Conservation (phyloP, 1,284 basidiomycete genomes). For the Moesziomyces parantarcticus region DNA sequence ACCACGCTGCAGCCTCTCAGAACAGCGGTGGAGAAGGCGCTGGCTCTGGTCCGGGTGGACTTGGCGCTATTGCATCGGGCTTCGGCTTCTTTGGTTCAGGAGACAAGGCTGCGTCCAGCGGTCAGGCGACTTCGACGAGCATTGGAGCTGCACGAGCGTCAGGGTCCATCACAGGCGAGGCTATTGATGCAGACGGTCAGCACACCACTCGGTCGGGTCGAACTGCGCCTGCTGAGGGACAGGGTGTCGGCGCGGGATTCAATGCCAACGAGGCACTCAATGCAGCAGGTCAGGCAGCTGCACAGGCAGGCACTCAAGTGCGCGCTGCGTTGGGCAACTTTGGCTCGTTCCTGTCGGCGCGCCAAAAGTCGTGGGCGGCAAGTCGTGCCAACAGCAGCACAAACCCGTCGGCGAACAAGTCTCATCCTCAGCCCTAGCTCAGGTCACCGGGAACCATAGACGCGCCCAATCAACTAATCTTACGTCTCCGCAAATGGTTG, state of each 20-base stretch:
- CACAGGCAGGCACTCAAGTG: conserved; percentile 59
- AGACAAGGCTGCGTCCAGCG: conserved; percentile 6
- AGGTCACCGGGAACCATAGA: too few relatives aligned
- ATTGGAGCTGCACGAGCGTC: conserved; percentile 11
- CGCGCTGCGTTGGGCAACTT: conserved; percentile 60
- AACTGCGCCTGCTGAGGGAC: conserved; percentile 3
- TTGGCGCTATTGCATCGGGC: conserved; percentile 21
- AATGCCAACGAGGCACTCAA: conserved; percentile 40
- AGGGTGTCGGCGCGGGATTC: conserved; percentile 14
- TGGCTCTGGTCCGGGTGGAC: conserved; percentile 6
- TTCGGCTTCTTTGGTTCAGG: conserved; percentile 33
- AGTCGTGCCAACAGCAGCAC: conserved; percentile 22
- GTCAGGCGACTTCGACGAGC: background rate
- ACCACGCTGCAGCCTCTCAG: conserved; percentile 25
- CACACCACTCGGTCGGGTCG: conserved; percentile 36
- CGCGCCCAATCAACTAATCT: background rate
- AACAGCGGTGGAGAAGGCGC: conserved; percentile 9
- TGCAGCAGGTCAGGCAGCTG: conserved; percentile 52
- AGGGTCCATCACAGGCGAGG: conserved; percentile 50
- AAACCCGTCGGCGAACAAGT: background rate
- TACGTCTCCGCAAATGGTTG: background rate
- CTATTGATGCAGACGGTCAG: conserved; percentile 46
- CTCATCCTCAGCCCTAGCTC: background rate
- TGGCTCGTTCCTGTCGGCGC: conserved; percentile 58
- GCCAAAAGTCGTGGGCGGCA: conserved; percentile 49